Base-by-base conservation (phyloP, 2,329 filamentous ascomycete species). In the Cladosporium colombiae region DNA sequence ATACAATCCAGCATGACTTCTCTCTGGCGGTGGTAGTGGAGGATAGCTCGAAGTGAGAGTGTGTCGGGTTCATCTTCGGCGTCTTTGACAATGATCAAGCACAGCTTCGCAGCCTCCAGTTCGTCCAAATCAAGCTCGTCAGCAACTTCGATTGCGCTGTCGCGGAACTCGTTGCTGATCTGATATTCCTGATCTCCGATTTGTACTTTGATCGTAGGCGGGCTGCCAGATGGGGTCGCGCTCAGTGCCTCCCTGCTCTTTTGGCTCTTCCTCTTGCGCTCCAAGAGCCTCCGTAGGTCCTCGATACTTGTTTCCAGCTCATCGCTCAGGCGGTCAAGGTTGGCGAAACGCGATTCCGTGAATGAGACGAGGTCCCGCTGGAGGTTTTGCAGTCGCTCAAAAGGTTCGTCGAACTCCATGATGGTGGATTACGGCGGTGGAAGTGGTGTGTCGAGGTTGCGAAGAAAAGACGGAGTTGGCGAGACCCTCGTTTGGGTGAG, bases 121-220 rank as follows among this genome's bases (percentile, higher is more conserved):
- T 99, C 96, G 79, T 99, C 93, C 62, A 99, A 83, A 73, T 97
- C 89, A 68, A 97, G 83, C 71, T 92, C 91, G 77, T 98, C 93
- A 64, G 94, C 91, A 44, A 99, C 83, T 72, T 92, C 87, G 35
- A 96, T 83, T 27, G 89, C 87, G 71, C 90, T 88, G 77, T 97
- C 90, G 74, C 94, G 88, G 78, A 99, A 98, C 68, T 92, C 89
- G 65, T 91, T 86, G 78, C 96, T 97, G 80, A 99, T 83, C 25
- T 85, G 82, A 78, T 92, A 98, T 73, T 93, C 87, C 37, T 87
- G 85, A 68, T 88, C 89, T 71, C 86, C 86, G 66, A 97, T 80
- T 37, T 82, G 87, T 71, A 98, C 83, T 76, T 91, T 93, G 66
- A 29, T 60, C 23, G 16, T 65, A 10, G 55, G 55, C 8, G 70